Evolutionary conservation across 805 yeast species (phyloP), one percentile per base, ranked within the genome.

Genomic region (Yamadazyma phyllophila): DNA sequence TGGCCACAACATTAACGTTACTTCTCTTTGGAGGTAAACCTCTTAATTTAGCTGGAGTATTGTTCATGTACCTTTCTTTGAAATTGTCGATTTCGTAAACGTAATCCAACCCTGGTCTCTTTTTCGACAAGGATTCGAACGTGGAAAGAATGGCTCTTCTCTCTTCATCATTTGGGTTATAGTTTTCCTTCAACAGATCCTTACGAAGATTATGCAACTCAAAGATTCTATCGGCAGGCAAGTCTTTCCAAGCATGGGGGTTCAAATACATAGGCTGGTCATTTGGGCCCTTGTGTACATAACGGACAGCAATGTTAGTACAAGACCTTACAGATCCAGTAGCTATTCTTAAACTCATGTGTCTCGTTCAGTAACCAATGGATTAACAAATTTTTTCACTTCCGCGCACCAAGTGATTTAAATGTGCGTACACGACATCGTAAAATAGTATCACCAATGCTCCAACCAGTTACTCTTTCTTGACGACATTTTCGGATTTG

Each of bases 181-280:
- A 72, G 48, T 67, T 66, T 35, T 68, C 71, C 14, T 69, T 73
- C 52, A 71, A 53, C 17, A 67, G 66, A 12, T 72, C 69, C 48
- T 77, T 77, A 62, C 92, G 74, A 55, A 79, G 71, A 51, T 78
- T 70, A 60, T 80, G 86, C 49, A 86, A 69, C 48, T 77, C 77
- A 49, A 84, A 71, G 39, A 86, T 78, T 50, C 76, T 72, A 46
- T 81, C 80, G 12, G 86, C 77, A 11, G 88, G 83, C 47, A 84
- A 70, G 0, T 83, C 86, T 42, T 72, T 69, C 95, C 95, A 86
- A 43, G 77, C 74, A 45, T 78, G 79, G 2, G 95, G 95, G 45
- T 77, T 76, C 49, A 81, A 67, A 54, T 77, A 78, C 24, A 82
- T 62, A 10, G 71, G 60, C 34, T 46, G 52, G 6, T 17, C 17